phyloP scores from a whole-genome alignment of 352 stramenopile genomes.

The Pythium insidiosum region DNA sequence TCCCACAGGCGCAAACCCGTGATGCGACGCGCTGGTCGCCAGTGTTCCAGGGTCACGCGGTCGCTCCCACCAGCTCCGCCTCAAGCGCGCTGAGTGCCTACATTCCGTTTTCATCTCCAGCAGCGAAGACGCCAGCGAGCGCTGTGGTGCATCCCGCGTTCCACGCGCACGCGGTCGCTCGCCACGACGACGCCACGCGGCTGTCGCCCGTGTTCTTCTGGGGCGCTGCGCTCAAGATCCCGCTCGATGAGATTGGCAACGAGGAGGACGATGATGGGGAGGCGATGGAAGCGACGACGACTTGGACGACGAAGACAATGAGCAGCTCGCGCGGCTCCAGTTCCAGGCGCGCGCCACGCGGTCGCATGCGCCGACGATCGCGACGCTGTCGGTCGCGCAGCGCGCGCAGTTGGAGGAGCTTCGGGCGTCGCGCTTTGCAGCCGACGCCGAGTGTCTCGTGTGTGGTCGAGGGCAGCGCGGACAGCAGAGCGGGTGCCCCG shows the following conservation, averaged over 20 bases:
- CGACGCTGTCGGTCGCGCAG: conserved; percentile 14
- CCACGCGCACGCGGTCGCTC: conserved; percentile 38
- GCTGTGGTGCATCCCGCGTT: conserved; percentile 74
- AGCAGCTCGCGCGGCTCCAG: too few species aligned
- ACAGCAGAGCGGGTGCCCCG: conserved; percentile 44
- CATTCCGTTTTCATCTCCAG: too few species aligned
- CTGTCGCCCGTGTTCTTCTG: conserved; percentile 71
- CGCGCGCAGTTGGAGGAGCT: conserved; percentile 23
- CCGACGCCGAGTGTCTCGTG: conserved; percentile 2
- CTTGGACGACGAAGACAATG: conserved; percentile 9
- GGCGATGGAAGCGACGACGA: conserved; percentile 16
- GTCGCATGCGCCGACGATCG: conserved; percentile 6
- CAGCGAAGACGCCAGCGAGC: too few species aligned
- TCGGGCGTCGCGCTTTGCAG: conserved; percentile 22
- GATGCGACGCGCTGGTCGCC: conserved; percentile 20
- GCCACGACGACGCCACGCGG: conserved; percentile 22
- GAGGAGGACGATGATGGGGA: conserved; percentile 4
- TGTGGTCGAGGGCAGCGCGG: conserved; percentile 23
- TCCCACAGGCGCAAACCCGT: background rate
- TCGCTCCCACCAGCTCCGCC: too few species aligned
- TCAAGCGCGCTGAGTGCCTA: too few species aligned
- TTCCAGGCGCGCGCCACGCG: too few species aligned
- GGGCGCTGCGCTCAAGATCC: conserved; percentile 45
- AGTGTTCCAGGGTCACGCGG: too few species aligned
- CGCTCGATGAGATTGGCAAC: conserved; percentile 36